Base-by-base conservation (phyloP, 2,329 filamentous ascomycete species). In the Fusarium brachygibbosum region DNA sequence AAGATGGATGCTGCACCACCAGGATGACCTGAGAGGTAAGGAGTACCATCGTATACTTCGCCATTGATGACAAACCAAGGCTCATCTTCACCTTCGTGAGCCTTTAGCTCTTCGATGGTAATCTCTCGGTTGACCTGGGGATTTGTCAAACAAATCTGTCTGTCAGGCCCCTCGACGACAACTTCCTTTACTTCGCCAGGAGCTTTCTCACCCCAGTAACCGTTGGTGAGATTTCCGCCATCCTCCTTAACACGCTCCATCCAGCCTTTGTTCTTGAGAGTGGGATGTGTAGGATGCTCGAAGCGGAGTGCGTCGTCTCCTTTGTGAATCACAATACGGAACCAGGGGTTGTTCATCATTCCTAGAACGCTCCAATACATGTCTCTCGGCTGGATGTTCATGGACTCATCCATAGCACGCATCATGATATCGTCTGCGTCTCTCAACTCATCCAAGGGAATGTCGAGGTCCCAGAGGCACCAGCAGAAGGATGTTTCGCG, bases 321-420 rank as follows among this genome's bases (percentile, higher is more conserved):
- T 58, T 89, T 90, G 53, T 88, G 87, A 56, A 98, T 91, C 3
- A 90, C 88, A 1, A 98, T 87, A 7, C 94, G 86, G 78, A 91
- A 98, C 94, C 94, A 98, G 0, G 93, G 92, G 73, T 97, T 97
- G 80, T 97, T 97, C 94, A 98, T 97, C 94, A 98, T 98, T 0
- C 94, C 94, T 38, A 97, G 82, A 3, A 97, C 93, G 63, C 89
- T 94, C 94, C 94, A 98, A 81, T 97, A 97, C 93, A 97, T 96
- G 74, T 98, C 94, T 65, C 93, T 86, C 6, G 94, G 94, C 77
- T 97, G 93, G 0, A 93, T 83, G 79, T 92, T 93, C 88, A 97
- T 91, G 56, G 90, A 87, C 69, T 97, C 94, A 72, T 98, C 94
- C 93, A 97, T 97, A 6, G 91, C 91, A 44, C 94, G 86, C 7